Conservation (phyloP, 2,329 filamentous ascomycete genomes). For the Cylindrodendrum hubeiense region DNA sequence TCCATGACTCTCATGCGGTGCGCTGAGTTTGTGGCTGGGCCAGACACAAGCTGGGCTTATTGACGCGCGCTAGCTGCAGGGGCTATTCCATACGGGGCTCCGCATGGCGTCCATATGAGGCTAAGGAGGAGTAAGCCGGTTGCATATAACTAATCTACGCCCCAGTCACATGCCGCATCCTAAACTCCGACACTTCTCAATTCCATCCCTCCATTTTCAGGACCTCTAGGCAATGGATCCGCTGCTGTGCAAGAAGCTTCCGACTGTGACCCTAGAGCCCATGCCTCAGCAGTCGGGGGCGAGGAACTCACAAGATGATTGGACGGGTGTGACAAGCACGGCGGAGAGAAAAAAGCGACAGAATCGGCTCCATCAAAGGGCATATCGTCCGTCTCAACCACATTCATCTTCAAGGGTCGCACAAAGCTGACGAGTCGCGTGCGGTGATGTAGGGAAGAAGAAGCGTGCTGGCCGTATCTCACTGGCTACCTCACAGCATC, state of each 20-base stretch:
- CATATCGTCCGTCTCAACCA: not conserved
- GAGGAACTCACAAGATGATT: not conserved
- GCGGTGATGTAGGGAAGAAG: not conserved
- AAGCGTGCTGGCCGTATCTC: not conserved
- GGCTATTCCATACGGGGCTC: not conserved
- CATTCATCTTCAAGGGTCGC: not conserved
- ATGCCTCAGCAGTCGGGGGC: constrained; percentile 3
- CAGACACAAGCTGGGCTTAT: not conserved
- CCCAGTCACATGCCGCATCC: not conserved
- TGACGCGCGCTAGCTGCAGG: not conserved
- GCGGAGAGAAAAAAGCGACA: not conserved
- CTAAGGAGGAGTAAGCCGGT: not conserved
- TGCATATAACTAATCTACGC: constrained; percentile 4
- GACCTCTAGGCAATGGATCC: not conserved
- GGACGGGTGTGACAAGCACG: not conserved
- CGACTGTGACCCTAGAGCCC: not conserved
- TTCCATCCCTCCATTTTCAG: not conserved
- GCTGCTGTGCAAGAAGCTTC: not conserved
- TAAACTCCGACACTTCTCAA: not conserved
- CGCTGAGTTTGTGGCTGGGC: not conserved
- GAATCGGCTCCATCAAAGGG: not conserved
- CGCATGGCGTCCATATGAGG: not conserved
- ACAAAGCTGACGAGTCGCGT: not conserved
- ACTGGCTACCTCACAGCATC: not conserved
- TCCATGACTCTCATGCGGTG: too few species aligned